Evolutionary conservation across 73 alveolate genomes (phyloP).

Genomic region (Paraurostyla sp.): DNA sequence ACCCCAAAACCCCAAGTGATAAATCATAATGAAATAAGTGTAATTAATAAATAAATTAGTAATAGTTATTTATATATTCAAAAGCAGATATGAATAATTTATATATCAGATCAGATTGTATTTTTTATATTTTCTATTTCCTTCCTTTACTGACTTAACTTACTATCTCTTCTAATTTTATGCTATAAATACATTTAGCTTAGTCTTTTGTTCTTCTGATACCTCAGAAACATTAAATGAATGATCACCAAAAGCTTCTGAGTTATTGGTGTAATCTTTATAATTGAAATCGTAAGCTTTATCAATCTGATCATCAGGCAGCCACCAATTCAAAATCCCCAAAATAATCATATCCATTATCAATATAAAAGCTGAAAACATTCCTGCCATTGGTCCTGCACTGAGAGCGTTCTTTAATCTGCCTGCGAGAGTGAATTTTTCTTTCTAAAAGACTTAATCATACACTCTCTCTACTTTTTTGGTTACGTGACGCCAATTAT

Average conservation of each 20-base stretch:
- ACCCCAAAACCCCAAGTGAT: no score
- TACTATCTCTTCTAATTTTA: no score
- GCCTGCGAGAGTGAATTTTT: slow-evolving; percentile 14
- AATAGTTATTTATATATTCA: no score
- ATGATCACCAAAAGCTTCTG: slow-evolving; percentile 26
- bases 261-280: background rate
- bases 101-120: no score
- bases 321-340: slow-evolving; percentile 38
- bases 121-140: no score
- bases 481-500: slow-evolving; percentile 98
- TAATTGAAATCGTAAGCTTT: slow-evolving; percentile 66
- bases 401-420: background rate
- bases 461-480: slow-evolving; percentile 95
- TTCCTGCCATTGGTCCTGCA: slow-evolving; percentile 18
- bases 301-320: slow-evolving; percentile 61
- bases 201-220: no score
- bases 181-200: no score
- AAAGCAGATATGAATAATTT: no score
- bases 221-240: slow-evolving; percentile 7
- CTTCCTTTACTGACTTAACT: no score
- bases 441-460: slow-evolving; percentile 29
- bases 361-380: background rate
- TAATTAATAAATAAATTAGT: no score
- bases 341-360: slow-evolving; percentile 62
- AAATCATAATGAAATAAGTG: no score